Base-by-base conservation (phyloP, 257 asterid genomes). In the Scutellaria baicalensis region DNA sequence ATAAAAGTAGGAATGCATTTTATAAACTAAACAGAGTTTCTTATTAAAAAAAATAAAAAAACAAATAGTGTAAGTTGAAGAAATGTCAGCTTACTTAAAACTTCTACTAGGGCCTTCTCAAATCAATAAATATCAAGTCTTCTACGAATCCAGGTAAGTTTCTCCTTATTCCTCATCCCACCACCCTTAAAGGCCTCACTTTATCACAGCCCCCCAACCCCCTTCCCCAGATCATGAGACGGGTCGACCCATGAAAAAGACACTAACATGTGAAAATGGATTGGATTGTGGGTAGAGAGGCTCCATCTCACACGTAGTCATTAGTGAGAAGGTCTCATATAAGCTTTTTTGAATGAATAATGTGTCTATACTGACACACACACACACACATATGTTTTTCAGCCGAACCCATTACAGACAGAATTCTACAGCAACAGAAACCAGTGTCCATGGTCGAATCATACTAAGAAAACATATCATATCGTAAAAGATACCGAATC, bases 1-100 rank as follows among this genome's bases (percentile, higher is more conserved):
- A 75, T 42, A 75, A 39, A 52, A 69, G 71, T 58, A 77, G 33
- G 55, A 11, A 57, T 52, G 43, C 52, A 73, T 58, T 47, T 54
- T 56, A 39, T 23, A 39, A 45, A 20, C 45, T 59, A 40, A 45
- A 61, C 50, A 58, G 31, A 50, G 11, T 27, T 27, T 27, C 33
- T 2, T 27, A 64, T 27, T 23, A 23, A 11, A 10, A 23, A 54
- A 4, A 1, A 23, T n/a, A 21, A 42, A 56, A 35, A 8, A 13
- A 6, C 8, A 58, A 20, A 18, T 43, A 39, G 5, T 13, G 5
- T 13, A 49, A 49, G 16, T 49, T 49, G 9, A n/a, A 35, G 9
- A 54, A 17, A 36, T 45, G 10, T 3, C 12, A 17, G 17, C 23
- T 66, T 42, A 43, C 9, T 49, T 20, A 1, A 43, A 51, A 33